Conservation (phyloP, 1,284 basidiomycete species). For the Grifola frondosa region DNA sequence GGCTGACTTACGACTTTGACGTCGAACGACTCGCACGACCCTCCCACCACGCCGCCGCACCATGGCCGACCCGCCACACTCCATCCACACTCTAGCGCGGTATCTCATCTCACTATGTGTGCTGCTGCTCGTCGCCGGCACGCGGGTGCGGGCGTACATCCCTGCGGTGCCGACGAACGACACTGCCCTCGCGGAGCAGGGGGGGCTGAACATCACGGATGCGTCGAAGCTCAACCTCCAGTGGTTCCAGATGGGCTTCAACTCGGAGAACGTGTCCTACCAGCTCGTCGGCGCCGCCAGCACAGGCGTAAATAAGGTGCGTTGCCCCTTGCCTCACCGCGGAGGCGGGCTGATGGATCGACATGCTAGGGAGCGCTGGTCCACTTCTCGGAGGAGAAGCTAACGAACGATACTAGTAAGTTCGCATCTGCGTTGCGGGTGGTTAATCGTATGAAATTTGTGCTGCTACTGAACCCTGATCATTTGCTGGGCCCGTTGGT, state of each 20-base stretch:
- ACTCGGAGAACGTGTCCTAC: conserved; percentile 53
- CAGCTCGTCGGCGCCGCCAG: conserved; percentile 53
- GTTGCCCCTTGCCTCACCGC: conserved; percentile 10
- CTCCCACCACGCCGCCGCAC: conserved; percentile 37
- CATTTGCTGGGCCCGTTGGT: neutral
- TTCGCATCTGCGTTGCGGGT: conserved; percentile 16
- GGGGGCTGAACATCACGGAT: conserved; percentile 53
- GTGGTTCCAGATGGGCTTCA: conserved; percentile 57
- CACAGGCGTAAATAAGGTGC: conserved; percentile 52
- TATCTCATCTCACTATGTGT: no score
- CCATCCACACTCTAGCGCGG: no score
- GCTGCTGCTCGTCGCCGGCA: conserved; percentile 6
- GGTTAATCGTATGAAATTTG: neutral
- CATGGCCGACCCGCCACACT: no score
- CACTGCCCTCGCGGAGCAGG: conserved; percentile 49
- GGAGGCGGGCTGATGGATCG: neutral
- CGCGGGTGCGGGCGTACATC: conserved; percentile 47
- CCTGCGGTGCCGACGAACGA: conserved; percentile 74
- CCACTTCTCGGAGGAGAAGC: conserved; percentile 67
- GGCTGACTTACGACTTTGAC: no score
- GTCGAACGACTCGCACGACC: no score
- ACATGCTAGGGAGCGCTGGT: conserved; percentile 67
- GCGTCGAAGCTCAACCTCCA: conserved; percentile 57
- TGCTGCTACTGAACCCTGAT: neutral
- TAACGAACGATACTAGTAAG: conserved; percentile 33